Evolutionary conservation across 2,329 filamentous ascomycete genomes (phyloP), one percentile per base, ranked within the genome.

Genomic region (Penicillium aurantiogriseum): DNA sequence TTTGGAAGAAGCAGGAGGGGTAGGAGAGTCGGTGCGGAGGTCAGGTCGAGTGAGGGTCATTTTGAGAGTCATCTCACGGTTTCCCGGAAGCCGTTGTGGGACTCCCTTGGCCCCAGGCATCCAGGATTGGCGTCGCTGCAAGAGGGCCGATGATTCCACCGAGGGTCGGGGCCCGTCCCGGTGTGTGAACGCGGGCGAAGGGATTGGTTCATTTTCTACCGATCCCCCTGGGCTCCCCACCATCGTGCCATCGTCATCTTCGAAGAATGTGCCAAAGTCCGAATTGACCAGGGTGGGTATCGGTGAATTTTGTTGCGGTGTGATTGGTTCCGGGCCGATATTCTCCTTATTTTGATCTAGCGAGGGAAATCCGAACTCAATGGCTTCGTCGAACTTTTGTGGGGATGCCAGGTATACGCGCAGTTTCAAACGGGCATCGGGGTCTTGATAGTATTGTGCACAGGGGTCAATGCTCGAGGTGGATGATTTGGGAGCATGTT

Each of bases 31-130:
- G 17, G 68, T 71, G 35, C 92, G 87, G 47, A 97, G 81, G 71
- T 97, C 93, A 0, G 92, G 90, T 46, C 92, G 83, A 4, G 94
- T 97, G 54, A 97, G 82, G 0, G 93, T 97, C 92, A 97, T 96
- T 48, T 92, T 90, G 48, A 97, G 77, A 3, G 94, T 97, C 92
- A 97, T 97, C 74, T 97, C 92, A 35, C 92, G 84, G 54, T 85
- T 88, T 35, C 83, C 81, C 0, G 81, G 77, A 2, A 83, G 76
- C 5, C 79, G 80, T 47, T 85, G 82, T 11, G 78, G 74, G 65
- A 82, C 77, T 29, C 70, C 60, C 49, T 79, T 74, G 9, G 70
- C 56, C 35, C 58, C 50, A 8, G 60, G 69, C 54, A 58, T 38
- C 29, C 58, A 57, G 3, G 65, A 60, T 40, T 68, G 61, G 27